A percentile compares a stretch with the other conserved stretches of the same genome.
Conservation (phyloP, 78 protist genomes). For the Paulinella micropora region DNA sequence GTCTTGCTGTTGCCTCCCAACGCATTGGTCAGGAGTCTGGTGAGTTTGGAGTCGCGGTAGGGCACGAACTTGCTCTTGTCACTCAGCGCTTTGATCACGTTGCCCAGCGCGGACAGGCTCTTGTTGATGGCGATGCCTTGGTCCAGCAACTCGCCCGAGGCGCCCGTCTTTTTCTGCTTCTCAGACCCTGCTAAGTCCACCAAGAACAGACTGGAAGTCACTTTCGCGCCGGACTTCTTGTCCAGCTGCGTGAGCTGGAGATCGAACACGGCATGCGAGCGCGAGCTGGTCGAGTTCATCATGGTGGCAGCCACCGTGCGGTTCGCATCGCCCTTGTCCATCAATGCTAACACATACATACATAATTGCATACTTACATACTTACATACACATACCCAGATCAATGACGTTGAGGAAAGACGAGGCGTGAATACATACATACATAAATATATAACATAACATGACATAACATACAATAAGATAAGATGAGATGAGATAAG, state of each 20-base stretch:
- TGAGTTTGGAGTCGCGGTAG: conserved; percentile 37
- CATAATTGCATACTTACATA: too few relatives aligned
- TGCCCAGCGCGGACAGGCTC: conserved; percentile 9
- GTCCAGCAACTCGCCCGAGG: conserved; percentile 12
- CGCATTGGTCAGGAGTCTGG: conserved; percentile 9
- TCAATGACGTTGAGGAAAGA: too few relatives aligned
- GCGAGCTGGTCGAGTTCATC: conserved; percentile 51
- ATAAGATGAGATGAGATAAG: too few relatives aligned
- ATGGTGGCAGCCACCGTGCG: conserved; percentile 55
- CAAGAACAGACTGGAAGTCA: conserved; percentile 5
- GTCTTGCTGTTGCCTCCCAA: conserved; percentile 27
- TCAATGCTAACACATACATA: too few relatives aligned
- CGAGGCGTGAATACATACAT: too few relatives aligned
- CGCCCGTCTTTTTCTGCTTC: conserved; percentile 42
- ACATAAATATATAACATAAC: too few relatives aligned
- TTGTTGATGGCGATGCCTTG: conserved; percentile 59
- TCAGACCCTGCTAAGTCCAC: conserved; percentile 64
- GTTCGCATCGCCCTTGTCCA: conserved; percentile 35
- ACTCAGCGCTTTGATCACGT: background rate
- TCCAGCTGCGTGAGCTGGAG: background rate
- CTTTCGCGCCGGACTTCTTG: background rate
- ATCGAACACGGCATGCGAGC: background rate
- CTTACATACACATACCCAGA: too few relatives aligned
- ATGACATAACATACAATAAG: too few relatives aligned
- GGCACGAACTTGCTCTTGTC: background rate